Evolutionary conservation across 2,329 filamentous ascomycete genomes (phyloP).

Genomic region (Aotearoamyces nothofagi): DNA sequence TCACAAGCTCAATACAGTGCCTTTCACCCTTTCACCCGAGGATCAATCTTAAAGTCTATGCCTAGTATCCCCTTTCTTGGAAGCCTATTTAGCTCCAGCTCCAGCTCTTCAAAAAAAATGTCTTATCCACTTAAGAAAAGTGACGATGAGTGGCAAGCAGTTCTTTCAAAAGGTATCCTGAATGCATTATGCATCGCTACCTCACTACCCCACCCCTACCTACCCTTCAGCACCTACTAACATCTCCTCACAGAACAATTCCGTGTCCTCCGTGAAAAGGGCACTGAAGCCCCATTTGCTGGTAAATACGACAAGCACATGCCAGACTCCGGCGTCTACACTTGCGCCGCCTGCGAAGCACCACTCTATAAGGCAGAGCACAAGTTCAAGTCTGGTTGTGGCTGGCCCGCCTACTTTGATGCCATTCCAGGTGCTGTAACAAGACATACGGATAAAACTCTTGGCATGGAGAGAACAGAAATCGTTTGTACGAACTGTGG

Average conservation of each 20-base stretch:
- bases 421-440: constrained; percentile 82
- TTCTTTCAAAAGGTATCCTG: constrained; percentile 58
- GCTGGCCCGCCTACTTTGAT: constrained; percentile 97
- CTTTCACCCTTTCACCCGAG: constrained; percentile 21
- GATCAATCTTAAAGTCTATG: constrained; percentile 42
- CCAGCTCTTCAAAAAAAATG: constrained; percentile 42
- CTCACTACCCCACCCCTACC: too few species aligned
- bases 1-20: constrained; percentile 14
- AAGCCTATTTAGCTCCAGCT: constrained; percentile 51
- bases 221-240: constrained; percentile 1
- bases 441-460: constrained; percentile 57
- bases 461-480: constrained; percentile 80
- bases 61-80: constrained; percentile 66
- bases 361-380: constrained; percentile 86
- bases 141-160: constrained; percentile 77
- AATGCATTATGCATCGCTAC: too few species aligned
- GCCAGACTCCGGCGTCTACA: constrained; percentile 63
- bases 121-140: constrained; percentile 68
- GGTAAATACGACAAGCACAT: constrained; percentile 83
- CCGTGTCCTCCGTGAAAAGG: constrained; percentile 79
- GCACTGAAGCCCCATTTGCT: constrained; percentile 68
- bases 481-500: constrained; percentile 93
- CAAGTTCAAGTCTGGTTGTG: constrained; percentile 94
- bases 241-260: constrained; percentile 61
- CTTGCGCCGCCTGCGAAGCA: constrained; percentile 70